Conservation (phyloP, 139 green algal genomes). For the Marvania coccoides region DNA sequence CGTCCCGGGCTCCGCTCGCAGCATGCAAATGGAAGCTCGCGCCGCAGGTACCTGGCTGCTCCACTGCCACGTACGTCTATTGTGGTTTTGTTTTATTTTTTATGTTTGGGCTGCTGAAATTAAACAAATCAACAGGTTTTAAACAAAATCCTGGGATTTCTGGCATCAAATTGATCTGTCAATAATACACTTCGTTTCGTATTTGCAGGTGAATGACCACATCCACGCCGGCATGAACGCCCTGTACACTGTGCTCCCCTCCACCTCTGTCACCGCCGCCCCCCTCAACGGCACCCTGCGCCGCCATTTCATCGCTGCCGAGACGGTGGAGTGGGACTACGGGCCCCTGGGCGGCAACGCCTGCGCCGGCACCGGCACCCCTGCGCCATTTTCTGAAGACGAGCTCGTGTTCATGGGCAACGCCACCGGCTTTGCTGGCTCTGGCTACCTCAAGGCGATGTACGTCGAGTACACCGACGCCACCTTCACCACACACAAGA, state of each 20-base stretch:
- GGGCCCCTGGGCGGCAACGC: conserved; percentile 25
- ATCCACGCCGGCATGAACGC: conserved; percentile 47
- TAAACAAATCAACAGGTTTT: too few species aligned
- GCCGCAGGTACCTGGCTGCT: conserved; percentile 41
- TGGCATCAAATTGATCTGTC: too few species aligned
- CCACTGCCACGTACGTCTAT: conserved; percentile 61
- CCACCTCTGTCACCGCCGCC: not conserved
- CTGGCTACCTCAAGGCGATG: conserved; percentile 40
- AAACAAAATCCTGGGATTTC: not conserved
- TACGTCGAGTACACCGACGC: conserved; percentile 65
- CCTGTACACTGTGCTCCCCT: conserved; percentile 28
- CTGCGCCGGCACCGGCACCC: conserved; percentile 28
- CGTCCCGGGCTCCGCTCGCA: conserved; percentile 28
- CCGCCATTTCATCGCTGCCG: conserved; percentile 51
- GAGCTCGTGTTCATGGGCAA: conserved; percentile 28
- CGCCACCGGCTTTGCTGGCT: conserved; percentile 27
- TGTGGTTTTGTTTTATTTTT: too few species aligned
- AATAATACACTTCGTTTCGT: not conserved
- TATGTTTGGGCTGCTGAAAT: too few species aligned
- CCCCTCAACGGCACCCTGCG: conserved; percentile 1
- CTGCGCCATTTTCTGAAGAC: conserved; percentile 21
- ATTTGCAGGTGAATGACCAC: conserved; percentile 36
- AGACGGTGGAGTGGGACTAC: conserved; percentile 42
- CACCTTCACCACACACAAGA: conserved; percentile 42
- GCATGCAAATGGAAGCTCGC: conserved; percentile 20